Evolutionary conservation across 2,329 filamentous ascomycete species (phyloP), one percentile per base, ranked within the genome.

Genomic region (Mariannaea elegans): DNA sequence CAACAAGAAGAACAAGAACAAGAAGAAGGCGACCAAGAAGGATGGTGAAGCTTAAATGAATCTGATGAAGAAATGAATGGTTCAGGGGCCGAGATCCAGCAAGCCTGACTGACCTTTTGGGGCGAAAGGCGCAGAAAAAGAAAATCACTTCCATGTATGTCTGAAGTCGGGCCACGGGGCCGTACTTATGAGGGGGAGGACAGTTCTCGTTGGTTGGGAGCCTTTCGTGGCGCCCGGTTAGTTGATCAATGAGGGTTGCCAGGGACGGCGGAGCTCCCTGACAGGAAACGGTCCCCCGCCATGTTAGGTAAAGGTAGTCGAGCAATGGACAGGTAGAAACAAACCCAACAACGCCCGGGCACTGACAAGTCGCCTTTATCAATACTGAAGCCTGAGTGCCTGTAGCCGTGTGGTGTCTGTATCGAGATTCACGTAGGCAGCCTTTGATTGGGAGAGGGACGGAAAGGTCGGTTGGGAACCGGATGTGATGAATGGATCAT

Each of bases 1-100:
- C 75, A 93, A 93, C 84, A 95, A 91, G 84, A 94, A 93, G 87
- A 93, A 91, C 86, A 88, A 90, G 84, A 91, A 90, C 79, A 90
- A 91, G 85, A 90, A 90, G 86, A 87, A 87, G 79, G 83, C 85
- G 74, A 75, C 80, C 67, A 81, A 83, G 75, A 81, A 81, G 78
- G 73, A 77, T 51, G 76, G 72, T 13, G 75, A 74, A 38, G 72
- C 73, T 44, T 74, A 70, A 56, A 71, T 71, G 41, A 54, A 45
- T 39, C 23, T 38, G 50, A 31, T 59, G 54, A 44, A 56, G 44
- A 60, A 16, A 53, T 32, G 49, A 56, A 34, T 48, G 56, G 53
- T 57, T 59, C 59, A 65, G 57, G 61, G 55, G 63, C 41, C 44
- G 55, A 63, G 47, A 62, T 46, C 39, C 42, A 55, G 59, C 51